Evolutionary conservation across 805 yeast genomes (phyloP).

Genomic region (Pichia pseudocactophila): DNA sequence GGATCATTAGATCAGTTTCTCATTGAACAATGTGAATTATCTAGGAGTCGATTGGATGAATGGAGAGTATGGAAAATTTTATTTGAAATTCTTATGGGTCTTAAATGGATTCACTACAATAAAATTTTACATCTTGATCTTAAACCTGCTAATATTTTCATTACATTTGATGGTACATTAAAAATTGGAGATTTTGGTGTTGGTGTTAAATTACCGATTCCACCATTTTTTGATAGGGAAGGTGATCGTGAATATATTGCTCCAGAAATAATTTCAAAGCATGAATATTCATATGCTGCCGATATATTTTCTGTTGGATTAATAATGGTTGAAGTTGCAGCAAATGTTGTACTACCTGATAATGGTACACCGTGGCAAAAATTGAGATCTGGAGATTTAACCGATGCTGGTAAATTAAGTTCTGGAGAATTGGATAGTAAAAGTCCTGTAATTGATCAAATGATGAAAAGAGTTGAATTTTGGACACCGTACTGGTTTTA

Average conservation of each 20-base stretch:
- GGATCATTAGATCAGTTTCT: constrained; percentile 81
- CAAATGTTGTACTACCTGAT: constrained; percentile 89
- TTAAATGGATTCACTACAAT: constrained; percentile 70
- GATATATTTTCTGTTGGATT: constrained; percentile 93
- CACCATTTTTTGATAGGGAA: constrained; percentile 74
- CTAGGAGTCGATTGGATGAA: constrained; percentile 76
- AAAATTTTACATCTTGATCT: constrained; percentile 78
- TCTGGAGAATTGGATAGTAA: constrained; percentile 46
- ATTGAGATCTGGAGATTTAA: constrained; percentile 85
- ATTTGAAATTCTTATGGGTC: constrained; percentile 72
- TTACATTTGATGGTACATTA: constrained; percentile 88
- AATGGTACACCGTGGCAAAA: constrained; percentile 97
- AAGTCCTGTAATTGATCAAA: background rate
- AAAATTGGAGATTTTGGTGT: constrained; percentile 97
- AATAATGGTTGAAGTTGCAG: constrained; percentile 90
- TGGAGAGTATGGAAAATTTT: constrained; percentile 97
- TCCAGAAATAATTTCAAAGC: constrained; percentile 82
- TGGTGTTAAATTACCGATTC: constrained; percentile 74
- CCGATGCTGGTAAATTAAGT: constrained; percentile 86
- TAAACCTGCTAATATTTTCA: constrained; percentile 90
- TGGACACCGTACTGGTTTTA: constrained; percentile 86
- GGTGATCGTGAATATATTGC: constrained; percentile 98
- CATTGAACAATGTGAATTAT: constrained; percentile 61
- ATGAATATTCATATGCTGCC: constrained; percentile 82
- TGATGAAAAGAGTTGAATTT: constrained; percentile 2